phyloP scores from a whole-genome alignment of 495 filamentous ascomycete species.

The Lasiosphaeris hirsuta region DNA sequence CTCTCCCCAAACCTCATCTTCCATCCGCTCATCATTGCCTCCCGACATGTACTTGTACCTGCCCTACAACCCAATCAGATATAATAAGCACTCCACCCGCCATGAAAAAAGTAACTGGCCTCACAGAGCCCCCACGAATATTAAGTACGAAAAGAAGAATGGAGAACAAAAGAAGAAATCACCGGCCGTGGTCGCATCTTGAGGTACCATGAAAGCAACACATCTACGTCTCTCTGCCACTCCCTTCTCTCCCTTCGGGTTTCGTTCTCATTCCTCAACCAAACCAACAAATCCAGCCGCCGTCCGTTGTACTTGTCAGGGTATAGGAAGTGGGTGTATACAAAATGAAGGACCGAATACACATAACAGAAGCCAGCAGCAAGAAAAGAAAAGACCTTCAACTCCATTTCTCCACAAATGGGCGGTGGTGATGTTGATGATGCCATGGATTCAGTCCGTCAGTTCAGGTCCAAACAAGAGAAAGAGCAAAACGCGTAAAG shows the following conservation, averaged over 20 bases:
- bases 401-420: too few species aligned
- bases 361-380: conserved; percentile 15
- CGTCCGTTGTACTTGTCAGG: too few species aligned
- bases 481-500: neutral
- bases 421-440: too few species aligned
- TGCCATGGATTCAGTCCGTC: too few species aligned
- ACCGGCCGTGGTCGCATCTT: conserved; percentile 3
- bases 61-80: conserved; percentile 1
- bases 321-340: too few species aligned
- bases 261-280: too few species aligned
- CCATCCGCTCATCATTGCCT: too few species aligned
- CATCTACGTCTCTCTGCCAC: too few species aligned
- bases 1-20: too few species aligned
- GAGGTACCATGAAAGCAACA: neutral
- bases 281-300: too few species aligned
- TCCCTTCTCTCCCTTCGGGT: neutral
- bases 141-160: neutral
- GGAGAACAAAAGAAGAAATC: conserved; percentile 10
- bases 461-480: conserved; percentile 16
- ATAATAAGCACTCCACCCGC: neutral
- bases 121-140: neutral
- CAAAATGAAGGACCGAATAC: neutral
- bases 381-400: too few species aligned
- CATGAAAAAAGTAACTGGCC: neutral
- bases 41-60: neutral